Evolutionary conservation across 2,329 filamentous ascomycete species (phyloP).

Genomic region (Neurospora crassa): DNA sequence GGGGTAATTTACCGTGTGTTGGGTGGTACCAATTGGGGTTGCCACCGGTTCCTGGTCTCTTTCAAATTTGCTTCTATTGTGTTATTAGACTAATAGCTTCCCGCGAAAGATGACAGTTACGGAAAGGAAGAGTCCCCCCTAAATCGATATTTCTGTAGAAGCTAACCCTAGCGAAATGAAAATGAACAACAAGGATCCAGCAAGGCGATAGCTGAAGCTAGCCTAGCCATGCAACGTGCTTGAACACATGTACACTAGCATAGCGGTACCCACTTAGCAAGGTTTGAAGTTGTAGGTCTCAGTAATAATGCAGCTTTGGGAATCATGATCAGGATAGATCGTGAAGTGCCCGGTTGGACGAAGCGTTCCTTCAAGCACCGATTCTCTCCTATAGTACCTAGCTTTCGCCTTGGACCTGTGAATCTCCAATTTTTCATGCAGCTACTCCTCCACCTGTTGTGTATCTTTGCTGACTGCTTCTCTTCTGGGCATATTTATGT

Average conservation of each 20-base stretch:
- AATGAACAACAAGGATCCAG: background rate
- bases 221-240: background rate
- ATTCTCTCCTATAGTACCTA: background rate
- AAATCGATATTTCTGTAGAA: background rate
- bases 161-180: background rate
- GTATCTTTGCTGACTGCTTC: background rate
- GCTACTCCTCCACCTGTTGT: background rate
- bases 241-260: background rate
- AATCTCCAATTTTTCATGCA: background rate
- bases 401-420: background rate
- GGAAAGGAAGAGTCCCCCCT: background rate
- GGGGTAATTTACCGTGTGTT: background rate
- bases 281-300: background rate
- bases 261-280: background rate
- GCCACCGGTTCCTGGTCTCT: background rate
- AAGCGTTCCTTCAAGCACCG: background rate
- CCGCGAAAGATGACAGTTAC: background rate
- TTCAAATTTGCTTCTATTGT: background rate
- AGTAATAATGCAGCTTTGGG: background rate
- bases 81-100: background rate
- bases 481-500: background rate
- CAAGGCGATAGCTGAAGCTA: background rate
- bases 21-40: background rate
- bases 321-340: background rate
- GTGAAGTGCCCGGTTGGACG: background rate